These are phyloP conservation scores for Hymenoscyphus fraxineus DNA, from an alignment of 2,329 filamentous ascomycete genomes.

Conservation along the genomic window DNA sequence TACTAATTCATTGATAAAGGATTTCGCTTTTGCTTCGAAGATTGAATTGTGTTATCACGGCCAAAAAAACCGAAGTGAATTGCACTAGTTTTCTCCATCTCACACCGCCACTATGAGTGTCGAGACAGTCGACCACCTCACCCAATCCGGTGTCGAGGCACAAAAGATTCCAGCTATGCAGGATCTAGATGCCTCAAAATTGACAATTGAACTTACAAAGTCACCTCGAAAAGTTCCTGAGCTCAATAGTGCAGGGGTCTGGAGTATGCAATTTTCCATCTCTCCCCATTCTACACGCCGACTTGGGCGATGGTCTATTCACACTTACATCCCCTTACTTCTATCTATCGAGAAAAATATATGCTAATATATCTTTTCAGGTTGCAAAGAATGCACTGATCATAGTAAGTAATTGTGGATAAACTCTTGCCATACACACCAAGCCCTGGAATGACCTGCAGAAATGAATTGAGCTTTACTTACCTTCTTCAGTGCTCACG, in stretches of 20 bases:
- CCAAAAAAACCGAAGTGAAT: not conserved
- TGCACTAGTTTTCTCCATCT: not conserved
- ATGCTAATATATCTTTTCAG: not conserved
- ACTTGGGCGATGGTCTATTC: not conserved
- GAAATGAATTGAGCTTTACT: not conserved
- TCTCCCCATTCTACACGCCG: not conserved
- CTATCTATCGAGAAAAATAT: not conserved
- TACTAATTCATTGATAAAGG: not conserved
- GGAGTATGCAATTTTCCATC: not conserved
- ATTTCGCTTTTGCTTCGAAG: not conserved
- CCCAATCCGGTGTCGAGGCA: slow-evolving; percentile 19
- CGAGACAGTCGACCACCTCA: slow-evolving; percentile 23
- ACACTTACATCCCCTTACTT: not conserved
- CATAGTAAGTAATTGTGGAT: slow-evolving; percentile 48
- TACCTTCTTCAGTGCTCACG: slow-evolving; percentile 53
- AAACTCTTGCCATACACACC: not conserved
- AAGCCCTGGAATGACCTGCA: not conserved
- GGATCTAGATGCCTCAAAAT: slow-evolving; percentile 56
- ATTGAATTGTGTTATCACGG: not conserved
- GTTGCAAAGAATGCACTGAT: slow-evolving; percentile 57
- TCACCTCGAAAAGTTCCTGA: slow-evolving; percentile 47
- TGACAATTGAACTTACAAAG: slow-evolving; percentile 49
- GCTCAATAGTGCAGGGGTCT: slow-evolving; percentile 22
- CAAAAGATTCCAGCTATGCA: slow-evolving; percentile 15
- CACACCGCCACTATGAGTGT: slow-evolving; percentile 21